A percentile compares a stretch with the other conserved stretches of the same genome.
Evolutionary conservation across 2,329 filamentous ascomycete species (phyloP).

Genomic region (Ramularia endophylla): DNA sequence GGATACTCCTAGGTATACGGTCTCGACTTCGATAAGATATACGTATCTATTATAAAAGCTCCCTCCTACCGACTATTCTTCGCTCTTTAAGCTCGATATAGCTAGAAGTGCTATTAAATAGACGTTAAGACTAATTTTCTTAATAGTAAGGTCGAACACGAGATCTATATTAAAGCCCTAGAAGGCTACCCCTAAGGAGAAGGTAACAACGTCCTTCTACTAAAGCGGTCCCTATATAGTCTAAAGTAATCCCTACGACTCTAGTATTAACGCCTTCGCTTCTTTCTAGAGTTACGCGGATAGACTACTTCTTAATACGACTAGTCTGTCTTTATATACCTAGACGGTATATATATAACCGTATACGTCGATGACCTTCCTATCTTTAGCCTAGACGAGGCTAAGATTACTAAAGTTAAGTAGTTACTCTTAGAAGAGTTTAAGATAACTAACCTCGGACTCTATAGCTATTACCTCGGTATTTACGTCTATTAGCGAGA

Average conservation of each 20-base stretch:
- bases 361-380: conserved; percentile 12
- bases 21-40: conserved; percentile 7
- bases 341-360: conserved; percentile 5
- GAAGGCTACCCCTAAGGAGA: conserved; percentile 6
- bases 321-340: conserved; percentile 7
- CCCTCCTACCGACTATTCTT: conserved; percentile 7
- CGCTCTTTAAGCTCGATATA: conserved; percentile 1
- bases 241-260: conserved; percentile 7
- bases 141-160: conserved; percentile 7
- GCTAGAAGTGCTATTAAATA: conserved; percentile 7
- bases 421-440: conserved; percentile 2
- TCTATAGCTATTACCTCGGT: conserved; percentile 8
- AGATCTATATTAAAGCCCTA: conserved; percentile 9
- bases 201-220: conserved; percentile 2
- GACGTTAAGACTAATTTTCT: conserved; percentile 8
- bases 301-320: conserved; percentile 2
- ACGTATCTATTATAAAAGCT: conserved; percentile 5
- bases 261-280: conserved; percentile 4
- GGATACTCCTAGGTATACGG: conserved; percentile 7
- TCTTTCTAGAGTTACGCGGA: conserved; percentile 2
- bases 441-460: conserved; percentile 9
- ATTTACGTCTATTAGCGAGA: conserved; percentile 2
- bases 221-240: conserved; percentile 6
- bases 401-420: conserved; percentile 4
- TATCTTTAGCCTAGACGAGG: conserved; percentile 7